Base-by-base conservation (phyloP, 2,329 filamentous ascomycete genomes). In the Fusarium sp. region DNA sequence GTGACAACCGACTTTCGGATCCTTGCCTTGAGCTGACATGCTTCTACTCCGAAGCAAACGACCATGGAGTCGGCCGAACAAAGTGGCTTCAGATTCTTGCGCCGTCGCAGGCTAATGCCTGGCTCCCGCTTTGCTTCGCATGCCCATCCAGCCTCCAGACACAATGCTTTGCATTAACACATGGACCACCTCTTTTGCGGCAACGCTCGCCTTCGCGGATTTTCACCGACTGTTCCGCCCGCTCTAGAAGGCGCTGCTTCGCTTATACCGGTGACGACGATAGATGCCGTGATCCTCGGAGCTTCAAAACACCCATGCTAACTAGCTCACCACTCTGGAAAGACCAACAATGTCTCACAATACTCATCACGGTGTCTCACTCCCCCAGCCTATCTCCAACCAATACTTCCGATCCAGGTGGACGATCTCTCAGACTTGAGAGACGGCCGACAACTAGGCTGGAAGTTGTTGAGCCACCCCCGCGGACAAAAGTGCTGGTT, bases 201-300 rank as follows among this genome's bases (percentile, higher is more conserved):
- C 45, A 44, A 57, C 51, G 55, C 50, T 53, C 44, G 37, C 49
- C 37, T 46, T 59, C 51, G 44, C 61, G 65, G 65, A 63, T 57
- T 52, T 63, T 70, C 66, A 70, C 68, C 66, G 66, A 69, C 68
- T 68, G 61, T 64, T 53, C 57, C 65, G 63, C 43, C 52, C 50
- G 53, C 48, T 43, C 61, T 39, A 58, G 23, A 25, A 25, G 23
- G 23, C 23, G 23, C 23, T 8, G 6, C 23, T 6, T 25, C 23
- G 23, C 57, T 51, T 46, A 52, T 61, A 46, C 44, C 43, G 49
- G 51, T 63, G 60, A 50, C 44, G 43, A 48, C 29, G 46, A 57
- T 52, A 47, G 53, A 41, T 56, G 49, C 37, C 33, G 61, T 50
- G 54, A 43, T 49, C 50, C 47, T 44, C 29, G 41, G 53, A 46